Percentiles rank a stretch among this genome's conserved stretches.
Conservation (phyloP, 176 grass and related monocot genomes). For the Triticum monococcum region DNA sequence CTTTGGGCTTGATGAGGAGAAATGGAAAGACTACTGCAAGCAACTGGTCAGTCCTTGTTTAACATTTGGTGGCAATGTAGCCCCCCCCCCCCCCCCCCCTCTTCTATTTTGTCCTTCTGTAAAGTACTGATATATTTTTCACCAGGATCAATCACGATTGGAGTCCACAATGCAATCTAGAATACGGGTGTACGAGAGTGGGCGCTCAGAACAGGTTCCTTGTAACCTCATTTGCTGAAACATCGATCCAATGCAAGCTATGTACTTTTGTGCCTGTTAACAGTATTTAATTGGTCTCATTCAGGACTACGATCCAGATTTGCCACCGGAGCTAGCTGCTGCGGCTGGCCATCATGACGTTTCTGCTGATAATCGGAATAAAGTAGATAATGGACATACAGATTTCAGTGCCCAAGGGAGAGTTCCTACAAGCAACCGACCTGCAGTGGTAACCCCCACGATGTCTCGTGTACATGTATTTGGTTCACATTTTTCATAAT, state of each 20-base stretch:
- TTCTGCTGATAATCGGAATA: slow-evolving; percentile 52
- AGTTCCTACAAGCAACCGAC: slow-evolving; percentile 44
- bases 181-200: slow-evolving; percentile 98
- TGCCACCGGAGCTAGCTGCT: slow-evolving; percentile 97
- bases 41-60: slow-evolving; percentile 61
- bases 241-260: not conserved
- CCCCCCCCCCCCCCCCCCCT: not conserved
- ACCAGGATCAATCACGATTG: slow-evolving; percentile 77
- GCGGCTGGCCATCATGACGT: slow-evolving; percentile 68
- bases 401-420: slow-evolving; percentile 72
- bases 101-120: not conserved
- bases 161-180: slow-evolving; percentile 99
- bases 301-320: slow-evolving; percentile 96
- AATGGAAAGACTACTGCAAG: slow-evolving; percentile 98
- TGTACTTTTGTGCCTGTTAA: slow-evolving; percentile 18
- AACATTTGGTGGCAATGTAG: slow-evolving; percentile 6
- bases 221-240: slow-evolving; percentile 17
- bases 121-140: slow-evolving; percentile 25
- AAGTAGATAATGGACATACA: slow-evolving; percentile 44
- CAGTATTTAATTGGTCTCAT: slow-evolving; percentile 29
- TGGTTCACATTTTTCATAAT: slow-evolving; percentile 21
- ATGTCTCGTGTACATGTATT: not conserved
- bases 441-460: slow-evolving; percentile 45
- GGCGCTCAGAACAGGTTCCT: slow-evolving; percentile 82
- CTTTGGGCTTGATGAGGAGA: slow-evolving; percentile 86